Evolutionary conservation across 2,329 filamentous ascomycete species (phyloP).

Genomic region (Talaromyces albobiverticillius): DNA sequence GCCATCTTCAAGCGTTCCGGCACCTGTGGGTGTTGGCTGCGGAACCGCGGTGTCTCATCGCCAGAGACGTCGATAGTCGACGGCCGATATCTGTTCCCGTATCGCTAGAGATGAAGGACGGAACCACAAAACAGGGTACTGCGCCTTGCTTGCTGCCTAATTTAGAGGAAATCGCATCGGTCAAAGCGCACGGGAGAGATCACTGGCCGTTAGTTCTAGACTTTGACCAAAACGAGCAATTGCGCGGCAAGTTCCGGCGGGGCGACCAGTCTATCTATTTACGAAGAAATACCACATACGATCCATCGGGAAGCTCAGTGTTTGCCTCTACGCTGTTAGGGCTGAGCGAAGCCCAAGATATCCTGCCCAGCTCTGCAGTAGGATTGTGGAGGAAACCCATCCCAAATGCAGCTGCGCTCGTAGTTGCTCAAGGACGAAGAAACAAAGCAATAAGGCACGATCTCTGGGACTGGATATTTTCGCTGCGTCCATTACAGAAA

Average conservation of each 20-base stretch:
- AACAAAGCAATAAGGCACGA: slow-evolving; percentile 33
- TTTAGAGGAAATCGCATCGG: slow-evolving; percentile 34
- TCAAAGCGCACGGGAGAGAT: slow-evolving; percentile 47
- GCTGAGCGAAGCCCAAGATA: slow-evolving; percentile 59
- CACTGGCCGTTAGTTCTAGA: slow-evolving; percentile 83
- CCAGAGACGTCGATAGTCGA: slow-evolving; percentile 80
- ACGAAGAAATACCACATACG: slow-evolving; percentile 65
- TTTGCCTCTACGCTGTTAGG: slow-evolving; percentile 75
- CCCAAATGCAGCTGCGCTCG: slow-evolving; percentile 20
- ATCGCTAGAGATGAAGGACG: slow-evolving; percentile 57
- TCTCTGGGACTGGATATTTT: slow-evolving; percentile 73
- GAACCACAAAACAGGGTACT: slow-evolving; percentile 33
- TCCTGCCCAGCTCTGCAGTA: slow-evolving; percentile 27
- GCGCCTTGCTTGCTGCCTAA: slow-evolving; percentile 58
- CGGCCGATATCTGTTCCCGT: slow-evolving; percentile 74
- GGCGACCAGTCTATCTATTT: slow-evolving; percentile 72
- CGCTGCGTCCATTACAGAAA: slow-evolving; percentile 53
- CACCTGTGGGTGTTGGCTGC: slow-evolving; percentile 96
- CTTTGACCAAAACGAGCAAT: slow-evolving; percentile 61
- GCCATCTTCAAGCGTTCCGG: slow-evolving; percentile 91
- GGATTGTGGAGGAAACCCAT: slow-evolving; percentile 25
- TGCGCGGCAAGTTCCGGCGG: slow-evolving; percentile 61
- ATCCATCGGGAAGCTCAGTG: slow-evolving; percentile 55
- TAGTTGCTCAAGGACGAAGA: slow-evolving; percentile 21
- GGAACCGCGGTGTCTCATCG: slow-evolving; percentile 82